phyloP scores from a whole-genome alignment of 1,284 basidiomycete genomes.

The Apiotrichum sp. region DNA sequence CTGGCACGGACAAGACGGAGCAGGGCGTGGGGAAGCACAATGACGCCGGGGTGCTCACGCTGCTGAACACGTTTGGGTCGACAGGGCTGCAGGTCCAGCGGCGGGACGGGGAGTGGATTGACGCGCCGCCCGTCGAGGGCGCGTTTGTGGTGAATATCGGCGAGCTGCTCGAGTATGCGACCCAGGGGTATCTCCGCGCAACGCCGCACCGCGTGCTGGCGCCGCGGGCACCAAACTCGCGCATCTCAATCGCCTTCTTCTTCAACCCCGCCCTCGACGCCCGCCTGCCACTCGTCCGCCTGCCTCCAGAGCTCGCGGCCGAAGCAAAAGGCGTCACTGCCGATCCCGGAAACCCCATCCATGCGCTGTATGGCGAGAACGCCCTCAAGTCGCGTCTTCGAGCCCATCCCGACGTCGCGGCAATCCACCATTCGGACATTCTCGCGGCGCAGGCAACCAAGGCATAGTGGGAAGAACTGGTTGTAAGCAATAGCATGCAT shows the following conservation, averaged over 20 bases:
- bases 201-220: slow-evolving; percentile 24
- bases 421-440: slow-evolving; percentile 6
- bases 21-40: slow-evolving; percentile 19
- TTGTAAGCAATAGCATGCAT: not conserved
- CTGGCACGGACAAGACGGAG: not conserved
- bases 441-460: not conserved
- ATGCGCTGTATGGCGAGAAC: slow-evolving; percentile 16
- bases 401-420: slow-evolving; percentile 14
- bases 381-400: slow-evolving; percentile 11
- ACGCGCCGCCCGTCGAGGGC: slow-evolving; percentile 62
- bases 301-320: not conserved
- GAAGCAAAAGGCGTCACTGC: not conserved
- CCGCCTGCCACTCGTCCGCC: slow-evolving; percentile 1
- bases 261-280: slow-evolving; percentile 18
- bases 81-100: slow-evolving; percentile 13
- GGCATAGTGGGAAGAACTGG: not conserved
- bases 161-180: slow-evolving; percentile 47
- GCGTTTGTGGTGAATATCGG: slow-evolving; percentile 69
- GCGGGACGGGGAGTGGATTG: slow-evolving; percentile 59
- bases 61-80: slow-evolving; percentile 6
- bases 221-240: slow-evolving; percentile 10
- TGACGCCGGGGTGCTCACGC: slow-evolving; percentile 15
- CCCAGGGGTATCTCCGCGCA: slow-evolving; percentile 15
- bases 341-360: slow-evolving; percentile 11
- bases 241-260: slow-evolving; percentile 13